phyloP scores from a whole-genome alignment of 352 stramenopile species.

The Hyaloperonospora brassicae region DNA sequence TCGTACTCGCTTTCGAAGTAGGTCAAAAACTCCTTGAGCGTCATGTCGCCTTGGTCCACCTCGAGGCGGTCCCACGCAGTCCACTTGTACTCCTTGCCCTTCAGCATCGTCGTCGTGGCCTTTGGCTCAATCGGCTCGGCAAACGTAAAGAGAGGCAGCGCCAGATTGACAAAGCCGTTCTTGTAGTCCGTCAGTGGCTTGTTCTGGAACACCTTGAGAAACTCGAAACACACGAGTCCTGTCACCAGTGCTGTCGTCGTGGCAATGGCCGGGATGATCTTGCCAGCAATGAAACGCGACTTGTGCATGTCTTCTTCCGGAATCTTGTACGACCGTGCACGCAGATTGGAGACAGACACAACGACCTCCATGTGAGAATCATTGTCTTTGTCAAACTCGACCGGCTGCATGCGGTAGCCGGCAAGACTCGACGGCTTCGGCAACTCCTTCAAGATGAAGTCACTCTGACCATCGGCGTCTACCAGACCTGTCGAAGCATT shows the following conservation, averaged over 20 bases:
- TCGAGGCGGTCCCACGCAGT: constrained; percentile 97
- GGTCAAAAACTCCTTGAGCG: constrained; percentile 92
- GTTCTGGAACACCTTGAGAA: constrained; percentile 92
- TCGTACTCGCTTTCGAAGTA: constrained; percentile 95
- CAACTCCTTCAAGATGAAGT: constrained; percentile 76
- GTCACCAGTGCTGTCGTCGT: constrained; percentile 99
- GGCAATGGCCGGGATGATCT: constrained; percentile 99
- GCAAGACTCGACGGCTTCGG: constrained; percentile 74
- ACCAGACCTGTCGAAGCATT: constrained; percentile 30
- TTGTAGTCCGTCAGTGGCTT: constrained; percentile 94
- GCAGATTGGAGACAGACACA: constrained; percentile 94
- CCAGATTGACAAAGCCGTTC: constrained; percentile 98
- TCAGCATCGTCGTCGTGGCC: constrained; percentile 88
- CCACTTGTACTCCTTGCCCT: constrained; percentile 94
- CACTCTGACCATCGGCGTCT: constrained; percentile 67
- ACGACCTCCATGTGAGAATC: constrained; percentile 98
- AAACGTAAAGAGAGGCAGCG: constrained; percentile 96
- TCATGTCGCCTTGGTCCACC: constrained; percentile 92
- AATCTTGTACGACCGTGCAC: constrained; percentile 97
- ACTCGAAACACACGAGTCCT: constrained; percentile 96
- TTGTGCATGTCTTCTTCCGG: constrained; percentile 95
- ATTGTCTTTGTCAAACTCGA: constrained; percentile 99
- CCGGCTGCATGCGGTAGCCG: constrained; percentile 87
- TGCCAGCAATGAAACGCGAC: constrained; percentile 98
- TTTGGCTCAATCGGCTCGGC: constrained; percentile 93